These are phyloP conservation scores for Leishmania guyanensis DNA, from an alignment of 208 protist species.

Conservation along the genomic window DNA sequence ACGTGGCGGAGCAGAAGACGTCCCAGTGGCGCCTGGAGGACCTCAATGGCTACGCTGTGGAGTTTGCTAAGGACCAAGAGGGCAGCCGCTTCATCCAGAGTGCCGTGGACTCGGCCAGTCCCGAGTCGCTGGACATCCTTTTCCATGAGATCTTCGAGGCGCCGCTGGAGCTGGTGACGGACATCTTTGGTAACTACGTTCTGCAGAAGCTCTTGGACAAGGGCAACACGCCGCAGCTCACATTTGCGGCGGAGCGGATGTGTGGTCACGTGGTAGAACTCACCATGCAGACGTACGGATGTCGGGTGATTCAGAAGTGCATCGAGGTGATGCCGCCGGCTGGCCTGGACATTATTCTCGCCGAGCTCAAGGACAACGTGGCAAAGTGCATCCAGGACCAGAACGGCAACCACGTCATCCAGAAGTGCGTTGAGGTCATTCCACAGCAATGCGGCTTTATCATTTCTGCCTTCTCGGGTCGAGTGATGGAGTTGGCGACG, in stretches of 20 bases:
- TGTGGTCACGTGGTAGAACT: slow-evolving; percentile 93
- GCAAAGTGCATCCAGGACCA: slow-evolving; percentile 98
- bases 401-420: slow-evolving; percentile 99
- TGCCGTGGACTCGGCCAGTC: slow-evolving; percentile 88
- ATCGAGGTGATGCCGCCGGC: slow-evolving; percentile 90
- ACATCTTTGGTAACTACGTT: slow-evolving; percentile 99
- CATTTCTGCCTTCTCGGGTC: slow-evolving; percentile 95
- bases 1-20: slow-evolving; percentile 46
- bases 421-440: slow-evolving; percentile 98
- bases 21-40: slow-evolving; percentile 75
- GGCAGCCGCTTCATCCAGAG: slow-evolving; percentile 98
- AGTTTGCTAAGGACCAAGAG: slow-evolving; percentile 97
- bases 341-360: slow-evolving; percentile 86
- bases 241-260: slow-evolving; percentile 81
- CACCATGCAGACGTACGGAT: slow-evolving; percentile 97
- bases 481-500: slow-evolving; percentile 95
- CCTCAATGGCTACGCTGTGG: slow-evolving; percentile 92
- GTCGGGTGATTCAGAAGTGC: slow-evolving; percentile 98
- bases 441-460: slow-evolving; percentile 95
- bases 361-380: slow-evolving; percentile 96
- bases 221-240: slow-evolving; percentile 85
- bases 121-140: slow-evolving; percentile 85
- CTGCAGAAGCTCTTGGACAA: slow-evolving; percentile 98
- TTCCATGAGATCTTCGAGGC: slow-evolving; percentile 94
- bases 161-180: slow-evolving; percentile 93